Evolutionary conservation across 345 rosid genomes (phyloP).

Genomic region (Murraya paniculata): DNA sequence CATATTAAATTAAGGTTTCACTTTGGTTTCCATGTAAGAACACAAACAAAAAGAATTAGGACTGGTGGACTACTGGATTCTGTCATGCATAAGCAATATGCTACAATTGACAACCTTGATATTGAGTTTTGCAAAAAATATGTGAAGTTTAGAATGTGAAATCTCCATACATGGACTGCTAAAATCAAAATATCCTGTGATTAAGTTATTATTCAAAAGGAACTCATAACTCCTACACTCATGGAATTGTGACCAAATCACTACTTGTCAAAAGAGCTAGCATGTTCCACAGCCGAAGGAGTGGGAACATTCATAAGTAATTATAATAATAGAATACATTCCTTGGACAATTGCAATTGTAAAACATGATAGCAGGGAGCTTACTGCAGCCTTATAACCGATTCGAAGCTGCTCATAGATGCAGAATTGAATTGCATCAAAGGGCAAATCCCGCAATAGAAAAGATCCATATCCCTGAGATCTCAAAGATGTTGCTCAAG

Average conservation of each 20-base stretch:
- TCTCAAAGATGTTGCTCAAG: conserved; percentile 9
- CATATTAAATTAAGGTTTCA: no score
- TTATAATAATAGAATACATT: not conserved
- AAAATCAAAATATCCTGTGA: not conserved
- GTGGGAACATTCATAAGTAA: not conserved
- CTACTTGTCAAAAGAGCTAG: not conserved
- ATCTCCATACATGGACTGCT: not conserved
- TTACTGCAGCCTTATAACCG: conserved; percentile 81
- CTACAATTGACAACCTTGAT: not conserved
- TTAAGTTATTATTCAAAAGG: not conserved
- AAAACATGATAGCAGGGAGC: conserved; percentile 16
- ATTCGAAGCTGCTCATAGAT: conserved; percentile 91
- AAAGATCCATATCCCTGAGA: conserved; percentile 88
- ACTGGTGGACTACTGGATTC: no score
- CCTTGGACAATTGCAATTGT: not conserved
- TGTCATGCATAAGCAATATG: not conserved
- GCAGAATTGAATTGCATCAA: conserved; percentile 97
- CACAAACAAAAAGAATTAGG: no score
- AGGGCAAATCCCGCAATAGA: conserved; percentile 84
- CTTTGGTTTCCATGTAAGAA: no score
- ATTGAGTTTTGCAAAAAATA: not conserved
- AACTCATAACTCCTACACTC: not conserved
- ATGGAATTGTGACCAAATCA: not conserved
- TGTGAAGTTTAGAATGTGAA: not conserved
- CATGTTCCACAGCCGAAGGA: not conserved